Evolutionary conservation across 306 rosid species (phyloP), one percentile per base, ranked within the genome.

Genomic region (Myrica gale): DNA sequence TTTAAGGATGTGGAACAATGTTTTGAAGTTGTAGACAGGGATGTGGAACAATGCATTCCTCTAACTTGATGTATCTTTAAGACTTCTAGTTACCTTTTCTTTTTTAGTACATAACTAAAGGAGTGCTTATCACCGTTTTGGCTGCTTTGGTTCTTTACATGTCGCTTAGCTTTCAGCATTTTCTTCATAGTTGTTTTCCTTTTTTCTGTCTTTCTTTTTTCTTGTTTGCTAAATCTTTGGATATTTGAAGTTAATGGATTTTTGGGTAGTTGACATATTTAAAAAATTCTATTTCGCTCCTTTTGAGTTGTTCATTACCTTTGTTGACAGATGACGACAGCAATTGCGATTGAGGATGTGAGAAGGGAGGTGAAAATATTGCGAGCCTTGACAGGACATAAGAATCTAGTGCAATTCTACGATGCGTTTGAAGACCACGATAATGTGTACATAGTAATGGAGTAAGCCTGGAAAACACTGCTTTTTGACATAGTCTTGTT

Each of bases 401-500:
- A 78, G 76, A 96, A 96, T 84, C 87, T 96, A 75, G 89, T 96
- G 84, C 84, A 82, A 53, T 96, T 92, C 85, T 89, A 92, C 19
- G 98, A 92, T 79, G 98, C 98, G 63, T 96, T 92, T 76, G 99
- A 96, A 91, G 99, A 92, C 83, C 86, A 81, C 19, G 99, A 92
- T 42, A 96, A 96, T 85, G 99, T 96, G 92, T 96, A 96, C 92
- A 86, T 96, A 84, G 97, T 90, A 62, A 96, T 96, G 99, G 99
- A 96, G 99, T 96, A 92, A 92, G 99, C 86, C 69, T 75, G 78
- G 50, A 46, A 45, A 42, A 15, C 57, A 71, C 70, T 79, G 67
- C 62, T 75, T 47, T 74, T 70, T 83, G 56, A 45, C 61, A 58
- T 52, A 8, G 55, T 79, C 54, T 32, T 12, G 15, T 26, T 82